phyloP scores from a whole-genome alignment of 2,329 filamentous ascomycete species.

The Penicillium sp. region DNA sequence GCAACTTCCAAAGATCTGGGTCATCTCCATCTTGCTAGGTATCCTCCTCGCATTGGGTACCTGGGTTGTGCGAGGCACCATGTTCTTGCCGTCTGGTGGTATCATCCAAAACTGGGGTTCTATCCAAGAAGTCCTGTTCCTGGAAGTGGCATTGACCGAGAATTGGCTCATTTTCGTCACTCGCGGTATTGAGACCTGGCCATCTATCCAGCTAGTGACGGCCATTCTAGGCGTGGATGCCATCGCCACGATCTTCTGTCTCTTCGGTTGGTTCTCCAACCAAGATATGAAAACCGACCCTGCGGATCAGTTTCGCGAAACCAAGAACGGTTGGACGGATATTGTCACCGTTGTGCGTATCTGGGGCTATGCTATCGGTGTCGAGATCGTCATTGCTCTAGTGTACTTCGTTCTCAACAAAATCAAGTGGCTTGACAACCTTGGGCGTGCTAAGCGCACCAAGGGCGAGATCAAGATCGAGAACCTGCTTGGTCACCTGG shows the following conservation, averaged over 20 bases:
- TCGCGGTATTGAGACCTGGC: constrained; percentile 69
- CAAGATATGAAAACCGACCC: constrained; percentile 36
- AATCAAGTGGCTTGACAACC: constrained; percentile 44
- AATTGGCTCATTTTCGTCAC: constrained; percentile 98
- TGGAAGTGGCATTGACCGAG: constrained; percentile 85
- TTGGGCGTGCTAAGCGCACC: constrained; percentile 46
- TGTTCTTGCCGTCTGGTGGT: constrained; percentile 66
- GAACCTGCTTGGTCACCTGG: constrained; percentile 48
- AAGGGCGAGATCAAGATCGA: constrained; percentile 50
- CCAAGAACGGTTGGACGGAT: constrained; percentile 54
- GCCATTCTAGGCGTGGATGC: constrained; percentile 69
- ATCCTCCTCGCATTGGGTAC: constrained; percentile 65
- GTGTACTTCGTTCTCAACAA: constrained; percentile 48
- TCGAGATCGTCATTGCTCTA: constrained; percentile 50
- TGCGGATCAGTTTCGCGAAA: constrained; percentile 27
- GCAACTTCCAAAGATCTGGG: constrained; percentile 79
- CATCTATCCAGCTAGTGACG: constrained; percentile 65
- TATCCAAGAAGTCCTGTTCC: constrained; percentile 75
- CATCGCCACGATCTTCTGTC: constrained; percentile 67
- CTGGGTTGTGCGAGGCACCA: constrained; percentile 67
- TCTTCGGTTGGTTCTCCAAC: constrained; percentile 71
- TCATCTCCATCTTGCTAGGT: constrained; percentile 59
- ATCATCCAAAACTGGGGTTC: constrained; percentile 70
- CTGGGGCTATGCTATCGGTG: constrained; percentile 50
- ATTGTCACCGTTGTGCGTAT: constrained; percentile 52